phyloP scores from a whole-genome alignment of 345 rosid species.

The Angophora floribunda region DNA sequence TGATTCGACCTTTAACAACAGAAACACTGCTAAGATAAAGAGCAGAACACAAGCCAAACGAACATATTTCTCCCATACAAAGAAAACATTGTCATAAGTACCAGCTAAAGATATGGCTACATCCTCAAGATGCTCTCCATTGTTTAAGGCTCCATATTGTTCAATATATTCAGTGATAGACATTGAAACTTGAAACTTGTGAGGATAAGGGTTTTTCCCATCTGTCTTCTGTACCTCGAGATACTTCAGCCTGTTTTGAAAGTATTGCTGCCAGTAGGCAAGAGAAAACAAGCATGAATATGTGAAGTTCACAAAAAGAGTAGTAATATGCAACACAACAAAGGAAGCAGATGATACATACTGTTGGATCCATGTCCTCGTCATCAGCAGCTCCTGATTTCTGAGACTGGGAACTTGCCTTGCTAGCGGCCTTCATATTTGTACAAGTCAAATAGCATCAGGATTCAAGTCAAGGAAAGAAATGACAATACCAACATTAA shows the following conservation, averaged over 20 bases:
- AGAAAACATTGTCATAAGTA: background rate
- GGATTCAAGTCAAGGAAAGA: background rate
- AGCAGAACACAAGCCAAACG: background rate
- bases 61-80: background rate
- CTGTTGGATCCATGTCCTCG: constrained; percentile 97
- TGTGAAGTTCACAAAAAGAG: background rate
- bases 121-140: constrained; percentile 72
- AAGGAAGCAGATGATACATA: constrained; percentile 15
- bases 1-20: constrained; percentile 60
- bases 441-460: background rate
- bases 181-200: constrained; percentile 53
- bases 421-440: constrained; percentile 33
- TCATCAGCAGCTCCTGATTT: constrained; percentile 62
- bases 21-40: background rate
- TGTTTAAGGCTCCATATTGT: constrained; percentile 44
- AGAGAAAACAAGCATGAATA: background rate
- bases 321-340: background rate
- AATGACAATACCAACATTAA: background rate
- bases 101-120: constrained; percentile 60
- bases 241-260: constrained; percentile 68
- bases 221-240: constrained; percentile 56
- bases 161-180: constrained; percentile 51
- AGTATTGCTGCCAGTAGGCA: constrained; percentile 65
- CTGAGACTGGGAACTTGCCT: constrained; percentile 19
- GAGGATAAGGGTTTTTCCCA: constrained; percentile 83